Percentiles rank a stretch among this genome's conserved stretches.
phyloP scores from a whole-genome alignment of 2,329 filamentous ascomycete species.

The Sporothrix brunneoviolacea region DNA sequence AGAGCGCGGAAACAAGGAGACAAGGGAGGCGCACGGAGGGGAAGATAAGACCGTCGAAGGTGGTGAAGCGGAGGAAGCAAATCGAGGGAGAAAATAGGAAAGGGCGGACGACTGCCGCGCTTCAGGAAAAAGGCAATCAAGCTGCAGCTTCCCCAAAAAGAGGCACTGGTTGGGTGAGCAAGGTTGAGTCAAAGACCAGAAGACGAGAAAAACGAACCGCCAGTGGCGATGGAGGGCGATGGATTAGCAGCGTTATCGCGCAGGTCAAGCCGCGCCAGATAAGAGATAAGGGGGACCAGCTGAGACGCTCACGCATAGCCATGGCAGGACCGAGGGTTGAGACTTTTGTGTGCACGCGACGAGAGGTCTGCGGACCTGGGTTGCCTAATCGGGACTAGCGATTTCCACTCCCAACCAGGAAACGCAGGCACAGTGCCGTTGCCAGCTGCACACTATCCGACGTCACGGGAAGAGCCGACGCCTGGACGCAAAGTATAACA shows the following conservation, averaged over 20 bases:
- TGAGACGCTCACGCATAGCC: not conserved
- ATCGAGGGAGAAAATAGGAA: no score
- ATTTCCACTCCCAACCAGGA: not conserved
- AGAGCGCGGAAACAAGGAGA: not conserved
- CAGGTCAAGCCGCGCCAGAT: slow-evolving; percentile 1
- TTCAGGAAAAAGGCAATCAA: no score
- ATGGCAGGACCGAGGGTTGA: no score
- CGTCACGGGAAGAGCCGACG: no score
- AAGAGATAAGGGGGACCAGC: slow-evolving; percentile 1
- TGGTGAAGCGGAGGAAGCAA: no score
- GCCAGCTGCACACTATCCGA: not conserved
- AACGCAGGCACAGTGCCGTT: not conserved
- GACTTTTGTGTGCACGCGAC: not conserved
- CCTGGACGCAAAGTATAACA: no score
- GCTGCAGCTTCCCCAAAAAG: no score
- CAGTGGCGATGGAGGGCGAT: slow-evolving; percentile 12
- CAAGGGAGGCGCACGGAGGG: not conserved
- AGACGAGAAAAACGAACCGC: not conserved
- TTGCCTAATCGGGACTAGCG: not conserved
- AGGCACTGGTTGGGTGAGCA: not conserved
- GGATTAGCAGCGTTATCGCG: not conserved
- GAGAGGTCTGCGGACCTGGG: not conserved
- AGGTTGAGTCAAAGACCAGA: no score
- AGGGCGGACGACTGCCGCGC: no score
- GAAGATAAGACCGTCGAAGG: no score